Conservation (phyloP, 352 stramenopile species). For the Bremia lactucae region DNA sequence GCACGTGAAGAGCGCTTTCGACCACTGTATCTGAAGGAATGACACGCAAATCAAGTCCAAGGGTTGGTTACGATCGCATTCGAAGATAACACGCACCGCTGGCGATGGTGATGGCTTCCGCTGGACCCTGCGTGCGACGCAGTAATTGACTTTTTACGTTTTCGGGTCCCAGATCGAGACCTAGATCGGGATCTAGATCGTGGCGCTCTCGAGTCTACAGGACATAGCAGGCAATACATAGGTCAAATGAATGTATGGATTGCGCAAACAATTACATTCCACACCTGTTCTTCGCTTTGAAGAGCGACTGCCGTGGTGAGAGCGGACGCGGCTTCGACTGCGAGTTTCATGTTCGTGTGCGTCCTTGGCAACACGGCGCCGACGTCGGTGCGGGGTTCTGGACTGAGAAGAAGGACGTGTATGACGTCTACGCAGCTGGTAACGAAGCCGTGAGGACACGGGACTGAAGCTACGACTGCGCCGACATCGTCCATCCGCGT, state of each 20-base stretch:
- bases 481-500: slow-evolving; percentile 8
- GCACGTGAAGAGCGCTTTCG: slow-evolving; percentile 15
- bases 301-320: slow-evolving; percentile 15
- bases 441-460: slow-evolving; percentile 28
- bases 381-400: slow-evolving; percentile 8
- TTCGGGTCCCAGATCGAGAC: slow-evolving; percentile 15
- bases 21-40: slow-evolving; percentile 11
- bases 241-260: no score
- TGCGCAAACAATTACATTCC: no score
- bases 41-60: slow-evolving; percentile 1
- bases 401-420: slow-evolving; percentile 8
- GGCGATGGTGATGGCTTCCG: slow-evolving; percentile 14
- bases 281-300: slow-evolving; percentile 20
- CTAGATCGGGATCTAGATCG: slow-evolving; percentile 22
- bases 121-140: slow-evolving; percentile 16
- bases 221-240: no score
- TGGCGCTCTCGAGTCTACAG: slow-evolving; percentile 18
- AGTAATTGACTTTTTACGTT: slow-evolving; percentile 15
- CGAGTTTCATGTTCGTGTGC: slow-evolving; percentile 6
- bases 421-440: slow-evolving; percentile 14
- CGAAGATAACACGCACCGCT: slow-evolving; percentile 7
- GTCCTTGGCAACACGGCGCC: slow-evolving; percentile 8
- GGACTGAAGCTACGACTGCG: slow-evolving; percentile 25
- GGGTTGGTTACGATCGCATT: neutral
- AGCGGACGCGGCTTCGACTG: slow-evolving; percentile 15